Evolutionary conservation across 768 basidiomycete genomes (phyloP).

Genomic region (Termitomyces sp.): DNA sequence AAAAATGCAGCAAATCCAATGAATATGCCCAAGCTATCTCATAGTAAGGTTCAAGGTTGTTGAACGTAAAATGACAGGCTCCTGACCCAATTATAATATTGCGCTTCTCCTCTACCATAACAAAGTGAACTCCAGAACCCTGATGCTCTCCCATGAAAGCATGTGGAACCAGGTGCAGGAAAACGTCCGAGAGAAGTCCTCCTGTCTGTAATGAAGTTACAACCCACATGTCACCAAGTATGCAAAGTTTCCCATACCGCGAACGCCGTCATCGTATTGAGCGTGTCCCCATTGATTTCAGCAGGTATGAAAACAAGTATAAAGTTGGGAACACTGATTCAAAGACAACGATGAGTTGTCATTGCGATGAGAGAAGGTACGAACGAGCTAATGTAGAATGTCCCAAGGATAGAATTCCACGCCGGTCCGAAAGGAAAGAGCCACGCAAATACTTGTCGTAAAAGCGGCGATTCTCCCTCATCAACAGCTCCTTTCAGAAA

Average conservation of each 20-base stretch:
- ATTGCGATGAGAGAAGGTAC: conserved; percentile 24
- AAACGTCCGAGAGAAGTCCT: conserved; percentile 88
- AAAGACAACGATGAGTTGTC: conserved; percentile 11
- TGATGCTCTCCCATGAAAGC: conserved; percentile 87
- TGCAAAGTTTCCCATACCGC: conserved; percentile 47
- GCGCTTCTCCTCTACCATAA: conserved; percentile 86
- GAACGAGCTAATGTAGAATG: conserved; percentile 95
- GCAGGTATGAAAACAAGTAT: conserved; percentile 93
- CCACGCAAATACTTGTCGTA: conserved; percentile 74
- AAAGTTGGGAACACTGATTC: conserved; percentile 79
- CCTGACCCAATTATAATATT: conserved; percentile 85
- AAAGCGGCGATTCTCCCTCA: conserved; percentile 60
- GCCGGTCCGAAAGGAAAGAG: conserved; percentile 89
- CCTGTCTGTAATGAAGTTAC: conserved; percentile 51
- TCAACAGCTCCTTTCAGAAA: conserved; percentile 57
- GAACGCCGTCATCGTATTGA: conserved; percentile 94
- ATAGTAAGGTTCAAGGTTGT: neutral
- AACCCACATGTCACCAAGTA: conserved; percentile 6
- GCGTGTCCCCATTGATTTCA: conserved; percentile 74
- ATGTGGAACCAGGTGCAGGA: conserved; percentile 88
- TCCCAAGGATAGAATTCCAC: conserved; percentile 85
- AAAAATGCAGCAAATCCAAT: conserved; percentile 87
- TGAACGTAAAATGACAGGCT: neutral
- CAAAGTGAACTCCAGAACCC: conserved; percentile 63
- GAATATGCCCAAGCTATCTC: conserved; percentile 68